These are phyloP conservation scores for Helminthosporium solani DNA, from an alignment of 2,329 filamentous ascomycete genomes.

Conservation along the genomic window DNA sequence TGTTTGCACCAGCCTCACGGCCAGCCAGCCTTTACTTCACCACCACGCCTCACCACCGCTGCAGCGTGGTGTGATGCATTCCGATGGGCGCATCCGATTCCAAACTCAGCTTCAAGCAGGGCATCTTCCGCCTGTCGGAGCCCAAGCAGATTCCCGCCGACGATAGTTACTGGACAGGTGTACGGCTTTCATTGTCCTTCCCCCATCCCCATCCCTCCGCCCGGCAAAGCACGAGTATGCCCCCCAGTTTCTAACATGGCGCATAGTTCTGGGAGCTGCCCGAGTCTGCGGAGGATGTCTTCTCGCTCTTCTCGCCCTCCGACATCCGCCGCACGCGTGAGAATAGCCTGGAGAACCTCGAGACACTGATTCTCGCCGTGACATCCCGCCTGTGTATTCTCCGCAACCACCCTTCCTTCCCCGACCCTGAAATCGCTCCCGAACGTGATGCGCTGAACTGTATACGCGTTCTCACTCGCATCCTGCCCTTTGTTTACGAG, in stretches of 20 bases:
- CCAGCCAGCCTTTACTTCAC: neutral
- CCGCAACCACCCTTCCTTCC: slow-evolving; percentile 87
- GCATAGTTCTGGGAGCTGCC: slow-evolving; percentile 93
- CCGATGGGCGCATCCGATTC: slow-evolving; percentile 97
- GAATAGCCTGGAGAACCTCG: slow-evolving; percentile 79
- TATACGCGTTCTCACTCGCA: slow-evolving; percentile 81
- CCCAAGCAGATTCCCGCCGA: slow-evolving; percentile 82
- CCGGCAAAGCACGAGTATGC: too few species aligned
- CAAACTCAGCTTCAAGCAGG: slow-evolving; percentile 97
- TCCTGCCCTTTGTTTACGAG: slow-evolving; percentile 91
- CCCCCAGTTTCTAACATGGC: slow-evolving; percentile 3
- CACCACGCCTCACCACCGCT: neutral
- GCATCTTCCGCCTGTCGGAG: slow-evolving; percentile 95
- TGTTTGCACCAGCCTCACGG: slow-evolving; percentile 15
- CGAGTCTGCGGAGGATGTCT: slow-evolving; percentile 92
- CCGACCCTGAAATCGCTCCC: slow-evolving; percentile 77
- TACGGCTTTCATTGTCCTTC: slow-evolving; percentile 50
- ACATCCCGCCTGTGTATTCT: slow-evolving; percentile 80
- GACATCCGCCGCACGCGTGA: slow-evolving; percentile 83
- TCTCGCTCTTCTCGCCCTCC: slow-evolving; percentile 85
- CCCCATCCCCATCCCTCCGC: too few species aligned
- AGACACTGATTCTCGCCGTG: slow-evolving; percentile 81
- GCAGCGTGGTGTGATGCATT: slow-evolving; percentile 33
- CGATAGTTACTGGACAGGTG: slow-evolving; percentile 90
- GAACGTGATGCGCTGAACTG: slow-evolving; percentile 93